Conservation (phyloP, 441 rosid species). For the California macrophylla region DNA sequence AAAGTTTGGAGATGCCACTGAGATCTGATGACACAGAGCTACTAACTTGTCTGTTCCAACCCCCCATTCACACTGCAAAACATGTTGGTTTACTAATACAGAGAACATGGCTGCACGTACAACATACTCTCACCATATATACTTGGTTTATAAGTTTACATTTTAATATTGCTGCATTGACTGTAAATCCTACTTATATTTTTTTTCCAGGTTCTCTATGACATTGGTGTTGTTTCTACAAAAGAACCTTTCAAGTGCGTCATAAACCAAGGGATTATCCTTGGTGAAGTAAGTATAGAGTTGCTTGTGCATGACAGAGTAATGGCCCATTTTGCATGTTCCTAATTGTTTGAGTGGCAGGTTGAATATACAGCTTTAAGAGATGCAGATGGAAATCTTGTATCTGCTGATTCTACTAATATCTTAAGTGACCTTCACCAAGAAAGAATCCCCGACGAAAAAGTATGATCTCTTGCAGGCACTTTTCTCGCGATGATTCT, state of each 20-base stretch:
- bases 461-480: conserved; percentile 34
- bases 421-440: conserved; percentile 36
- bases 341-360: conserved; percentile 40
- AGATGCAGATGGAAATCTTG: conserved; percentile 55
- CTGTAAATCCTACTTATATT: background rate
- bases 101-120: conserved; percentile 9
- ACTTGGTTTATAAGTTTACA: background rate
- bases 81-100: background rate
- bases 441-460: conserved; percentile 56
- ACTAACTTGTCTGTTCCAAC: background rate
- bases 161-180: background rate
- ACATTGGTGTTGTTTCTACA: conserved; percentile 80
- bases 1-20: background rate
- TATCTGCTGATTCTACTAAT: conserved; percentile 55
- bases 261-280: conserved; percentile 95
- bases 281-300: conserved; percentile 64
- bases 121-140: background rate
- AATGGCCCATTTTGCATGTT: conserved; percentile 8
- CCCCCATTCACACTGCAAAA: background rate
- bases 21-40: background rate
- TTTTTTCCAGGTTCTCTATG: conserved; percentile 67
- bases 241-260: conserved; percentile 95
- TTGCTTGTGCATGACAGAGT: conserved; percentile 8
- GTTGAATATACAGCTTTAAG: conserved; percentile 76
- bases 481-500: background rate